A percentile compares a stretch with the other conserved stretches of the same genome.
Conservation (phyloP, 306 rosid genomes). For the Mimosa bimucronata region DNA sequence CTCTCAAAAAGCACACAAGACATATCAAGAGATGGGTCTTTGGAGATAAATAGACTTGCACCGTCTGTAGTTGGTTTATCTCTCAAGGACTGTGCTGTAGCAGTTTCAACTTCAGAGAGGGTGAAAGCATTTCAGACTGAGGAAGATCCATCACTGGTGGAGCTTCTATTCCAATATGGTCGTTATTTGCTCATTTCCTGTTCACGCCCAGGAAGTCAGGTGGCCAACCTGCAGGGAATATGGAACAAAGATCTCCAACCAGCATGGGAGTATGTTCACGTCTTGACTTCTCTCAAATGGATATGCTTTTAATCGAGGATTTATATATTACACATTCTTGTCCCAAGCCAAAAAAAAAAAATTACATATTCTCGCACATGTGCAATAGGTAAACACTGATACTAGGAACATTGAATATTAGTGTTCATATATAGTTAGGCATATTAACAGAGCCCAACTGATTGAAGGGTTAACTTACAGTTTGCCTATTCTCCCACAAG, state of each 20-base stretch:
- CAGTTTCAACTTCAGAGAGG: conserved; percentile 67
- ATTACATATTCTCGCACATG: no score
- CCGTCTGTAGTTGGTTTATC: conserved; percentile 12
- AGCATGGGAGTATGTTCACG: conserved; percentile 64
- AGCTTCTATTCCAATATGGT: conserved; percentile 79
- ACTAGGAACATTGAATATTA: neutral
- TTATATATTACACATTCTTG: neutral
- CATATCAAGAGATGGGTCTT: conserved; percentile 14
- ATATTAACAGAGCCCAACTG: neutral
- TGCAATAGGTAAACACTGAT: neutral
- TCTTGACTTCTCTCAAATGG: conserved; percentile 20
- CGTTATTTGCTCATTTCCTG: conserved; percentile 78
- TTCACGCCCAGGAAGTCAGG: conserved; percentile 81
- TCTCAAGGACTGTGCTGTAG: conserved; percentile 33
- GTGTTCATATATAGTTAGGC: neutral
- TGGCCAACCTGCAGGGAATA: conserved; percentile 79
- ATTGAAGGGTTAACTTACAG: neutral
- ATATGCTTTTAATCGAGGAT: conserved; percentile 13
- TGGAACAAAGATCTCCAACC: conserved; percentile 78
- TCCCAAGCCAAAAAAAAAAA: neutral
- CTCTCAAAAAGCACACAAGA: conserved; percentile 49
- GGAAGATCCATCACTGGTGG: conserved; percentile 82
- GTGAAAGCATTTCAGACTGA: conserved; percentile 70
- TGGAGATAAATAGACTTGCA: conserved; percentile 32
- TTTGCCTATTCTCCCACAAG: neutral